Conservation (phyloP, 192 early-diverging fungal species). For the Coemansia sp. region DNA sequence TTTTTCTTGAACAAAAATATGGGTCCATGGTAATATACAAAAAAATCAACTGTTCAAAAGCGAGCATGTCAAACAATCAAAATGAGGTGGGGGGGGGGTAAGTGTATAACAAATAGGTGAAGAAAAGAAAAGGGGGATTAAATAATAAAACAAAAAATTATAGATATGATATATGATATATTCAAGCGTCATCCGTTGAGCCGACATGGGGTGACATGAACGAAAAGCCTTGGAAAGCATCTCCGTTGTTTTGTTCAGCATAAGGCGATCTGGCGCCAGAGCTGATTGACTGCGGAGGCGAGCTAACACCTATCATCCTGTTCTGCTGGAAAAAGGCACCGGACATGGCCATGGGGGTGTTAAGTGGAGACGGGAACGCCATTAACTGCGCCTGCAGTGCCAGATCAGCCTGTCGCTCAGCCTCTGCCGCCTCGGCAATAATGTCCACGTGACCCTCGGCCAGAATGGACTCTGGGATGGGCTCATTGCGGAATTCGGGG, state of each 20-base stretch:
- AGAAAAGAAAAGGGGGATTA: background rate
- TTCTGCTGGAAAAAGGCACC: constrained; percentile 32
- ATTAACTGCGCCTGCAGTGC: constrained; percentile 25
- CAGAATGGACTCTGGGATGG: constrained; percentile 28
- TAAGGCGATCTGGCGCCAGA: constrained; percentile 15
- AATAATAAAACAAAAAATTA: constrained; percentile 8
- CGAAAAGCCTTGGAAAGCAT: constrained; percentile 55
- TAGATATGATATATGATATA: background rate
- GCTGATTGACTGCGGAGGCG: constrained; percentile 28
- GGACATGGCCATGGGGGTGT: constrained; percentile 16
- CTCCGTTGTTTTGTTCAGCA: constrained; percentile 13
- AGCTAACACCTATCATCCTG: constrained; percentile 19
- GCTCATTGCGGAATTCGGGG: constrained; percentile 47
- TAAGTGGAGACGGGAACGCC: constrained; percentile 31
- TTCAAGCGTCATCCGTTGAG: constrained; percentile 28
- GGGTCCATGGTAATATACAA: background rate
- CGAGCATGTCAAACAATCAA: background rate
- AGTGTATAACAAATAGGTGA: background rate
- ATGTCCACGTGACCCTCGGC: constrained; percentile 27
- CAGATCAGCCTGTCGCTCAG: constrained; percentile 27
- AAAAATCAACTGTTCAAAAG: background rate
- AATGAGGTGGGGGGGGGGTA: background rate
- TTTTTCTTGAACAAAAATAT: too few species aligned
- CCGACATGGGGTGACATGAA: constrained; percentile 54
- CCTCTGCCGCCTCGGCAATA: constrained; percentile 22